These are phyloP conservation scores for Medicago arabica DNA, from an alignment of 306 rosid genomes.

Conservation along the genomic window DNA sequence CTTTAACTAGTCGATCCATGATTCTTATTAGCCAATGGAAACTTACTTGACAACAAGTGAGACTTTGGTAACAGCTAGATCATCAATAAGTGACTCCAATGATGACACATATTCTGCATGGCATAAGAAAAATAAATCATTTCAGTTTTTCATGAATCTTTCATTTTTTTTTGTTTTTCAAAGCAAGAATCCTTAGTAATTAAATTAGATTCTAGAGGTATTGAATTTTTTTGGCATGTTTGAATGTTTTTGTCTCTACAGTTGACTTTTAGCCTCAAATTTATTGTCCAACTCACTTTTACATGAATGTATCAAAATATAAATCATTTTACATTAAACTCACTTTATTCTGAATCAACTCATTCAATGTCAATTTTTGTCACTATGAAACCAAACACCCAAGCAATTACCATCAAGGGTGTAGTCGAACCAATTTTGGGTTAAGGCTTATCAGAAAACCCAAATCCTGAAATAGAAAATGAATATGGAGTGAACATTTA, in stretches of 20 bases:
- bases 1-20: slow-evolving; percentile 12
- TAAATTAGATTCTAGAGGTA: too few species aligned
- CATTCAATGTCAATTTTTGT: too few species aligned
- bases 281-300: too few species aligned
- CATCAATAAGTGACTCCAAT: slow-evolving; percentile 70
- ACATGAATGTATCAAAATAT: too few species aligned
- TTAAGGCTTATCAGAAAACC: slow-evolving; percentile 94
- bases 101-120: slow-evolving; percentile 75
- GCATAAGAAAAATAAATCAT: slow-evolving; percentile 3
- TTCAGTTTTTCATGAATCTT: too few species aligned
- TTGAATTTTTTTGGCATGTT: not conserved
- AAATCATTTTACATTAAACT: too few species aligned
- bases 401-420: slow-evolving; percentile 70
- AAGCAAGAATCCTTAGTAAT: too few species aligned
- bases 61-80: too few species aligned
- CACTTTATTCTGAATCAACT: too few species aligned
- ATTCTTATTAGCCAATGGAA: slow-evolving; percentile 18
- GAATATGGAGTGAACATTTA: slow-evolving; percentile 15
- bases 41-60: slow-evolving; percentile 83
- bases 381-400: not conserved
- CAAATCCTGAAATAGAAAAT: slow-evolving; percentile 68
- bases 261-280: too few species aligned
- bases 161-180: too few species aligned
- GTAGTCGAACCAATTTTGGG: slow-evolving; percentile 90
- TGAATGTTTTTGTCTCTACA: too few species aligned